These are phyloP conservation scores for Ogataea henricii DNA, from an alignment of 805 yeast genomes.

Conservation along the genomic window DNA sequence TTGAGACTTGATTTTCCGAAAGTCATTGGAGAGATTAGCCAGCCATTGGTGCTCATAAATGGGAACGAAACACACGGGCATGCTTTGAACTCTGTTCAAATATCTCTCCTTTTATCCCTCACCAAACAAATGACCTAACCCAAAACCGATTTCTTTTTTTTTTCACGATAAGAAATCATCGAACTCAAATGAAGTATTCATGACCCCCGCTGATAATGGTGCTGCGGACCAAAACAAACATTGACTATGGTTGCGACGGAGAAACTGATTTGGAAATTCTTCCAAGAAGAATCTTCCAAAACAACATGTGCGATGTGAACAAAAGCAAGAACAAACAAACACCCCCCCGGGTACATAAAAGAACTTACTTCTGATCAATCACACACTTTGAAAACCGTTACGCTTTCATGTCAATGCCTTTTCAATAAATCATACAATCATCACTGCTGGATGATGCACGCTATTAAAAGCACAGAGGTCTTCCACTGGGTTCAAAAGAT, in stretches of 20 bases:
- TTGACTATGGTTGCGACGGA: conserved; percentile 3
- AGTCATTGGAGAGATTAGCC: no score
- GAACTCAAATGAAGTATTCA: conserved; percentile 33
- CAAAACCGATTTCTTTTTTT: conserved; percentile 6
- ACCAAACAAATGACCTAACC: conserved; percentile 1
- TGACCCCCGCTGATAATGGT: conserved; percentile 38
- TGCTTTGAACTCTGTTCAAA: no score
- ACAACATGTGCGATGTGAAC: neutral
- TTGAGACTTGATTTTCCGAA: neutral
- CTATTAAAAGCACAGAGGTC: conserved; percentile 38
- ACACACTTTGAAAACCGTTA: neutral
- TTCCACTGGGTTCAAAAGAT: conserved; percentile 27
- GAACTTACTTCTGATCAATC: conserved; percentile 3
- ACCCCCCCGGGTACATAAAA: conserved; percentile 20
- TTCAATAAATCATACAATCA: conserved; percentile 27
- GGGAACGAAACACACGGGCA: no score
- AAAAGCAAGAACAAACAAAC: conserved; percentile 21
- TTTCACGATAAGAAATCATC: conserved; percentile 31
- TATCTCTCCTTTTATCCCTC: conserved; percentile 5
- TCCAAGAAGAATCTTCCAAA: no score
- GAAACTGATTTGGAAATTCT: no score
- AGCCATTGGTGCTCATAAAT: no score
- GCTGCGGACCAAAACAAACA: conserved; percentile 39
- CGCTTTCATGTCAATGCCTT: conserved; percentile 7
- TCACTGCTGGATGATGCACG: conserved; percentile 45